Percentiles rank a stretch among this genome's conserved stretches.
These are phyloP conservation scores for Mrakia frigida DNA, from an alignment of 768 basidiomycete genomes.

Conservation along the genomic window DNA sequence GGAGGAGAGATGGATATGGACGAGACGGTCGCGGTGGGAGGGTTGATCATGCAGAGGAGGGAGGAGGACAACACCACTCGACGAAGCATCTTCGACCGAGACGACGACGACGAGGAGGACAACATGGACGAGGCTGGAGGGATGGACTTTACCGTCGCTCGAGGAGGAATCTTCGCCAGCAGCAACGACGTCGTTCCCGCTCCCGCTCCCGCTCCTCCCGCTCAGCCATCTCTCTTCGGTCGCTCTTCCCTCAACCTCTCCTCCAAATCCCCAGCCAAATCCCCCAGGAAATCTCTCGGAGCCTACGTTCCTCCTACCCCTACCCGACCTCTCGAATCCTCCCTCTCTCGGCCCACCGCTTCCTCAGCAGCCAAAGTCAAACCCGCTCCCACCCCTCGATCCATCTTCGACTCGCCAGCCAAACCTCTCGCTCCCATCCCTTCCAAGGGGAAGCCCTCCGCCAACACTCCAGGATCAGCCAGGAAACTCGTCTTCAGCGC, in stretches of 20 bases:
- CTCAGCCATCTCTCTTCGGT: background rate
- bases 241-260: background rate
- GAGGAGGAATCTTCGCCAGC: background rate
- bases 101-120: slow-evolving; percentile 34
- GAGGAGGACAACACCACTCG: slow-evolving; percentile 29
- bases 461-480: background rate
- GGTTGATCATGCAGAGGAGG: slow-evolving; percentile 40
- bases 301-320: slow-evolving; percentile 19
- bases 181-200: background rate
- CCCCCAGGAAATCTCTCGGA: slow-evolving; percentile 23
- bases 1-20: slow-evolving; percentile 44
- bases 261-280: slow-evolving; percentile 21
- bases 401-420: slow-evolving; percentile 42
- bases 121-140: slow-evolving; percentile 17
- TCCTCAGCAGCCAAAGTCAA: slow-evolving; percentile 38
- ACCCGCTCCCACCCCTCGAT: slow-evolving; percentile 23
- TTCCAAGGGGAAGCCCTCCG: slow-evolving; percentile 13
- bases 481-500: slow-evolving; percentile 33
- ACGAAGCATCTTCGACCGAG: slow-evolving; percentile 23
- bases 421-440: slow-evolving; percentile 29
- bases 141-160: slow-evolving; percentile 37
- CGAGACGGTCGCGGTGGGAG: slow-evolving; percentile 44
- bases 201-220: background rate
- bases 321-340: slow-evolving; percentile 26
- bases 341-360: slow-evolving; percentile 40